A percentile compares a stretch with the other conserved stretches of the same genome.
These are phyloP conservation scores for Leishmania mexicana DNA, from an alignment of 208 protist genomes.

Conservation along the genomic window DNA sequence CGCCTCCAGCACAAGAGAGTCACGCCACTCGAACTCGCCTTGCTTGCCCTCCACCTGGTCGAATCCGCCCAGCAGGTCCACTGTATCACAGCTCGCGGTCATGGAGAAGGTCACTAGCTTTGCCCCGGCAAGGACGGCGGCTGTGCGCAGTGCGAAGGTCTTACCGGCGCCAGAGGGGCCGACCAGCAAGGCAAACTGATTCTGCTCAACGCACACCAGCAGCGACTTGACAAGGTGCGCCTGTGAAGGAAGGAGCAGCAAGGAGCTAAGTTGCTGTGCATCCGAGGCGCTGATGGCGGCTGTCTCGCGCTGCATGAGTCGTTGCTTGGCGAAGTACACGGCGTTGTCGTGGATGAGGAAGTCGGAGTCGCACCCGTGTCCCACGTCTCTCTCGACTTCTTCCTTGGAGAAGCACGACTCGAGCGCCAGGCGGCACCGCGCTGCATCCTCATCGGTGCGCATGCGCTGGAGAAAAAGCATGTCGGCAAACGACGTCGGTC, in stretches of 20 bases:
- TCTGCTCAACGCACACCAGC: slow-evolving; percentile 89
- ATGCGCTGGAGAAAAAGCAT: slow-evolving; percentile 90
- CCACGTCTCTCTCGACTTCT: slow-evolving; percentile 26
- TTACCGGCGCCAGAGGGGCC: slow-evolving; percentile 97
- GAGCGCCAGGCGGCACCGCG: slow-evolving; percentile 43
- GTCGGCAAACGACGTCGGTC: slow-evolving; percentile 68
- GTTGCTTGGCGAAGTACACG: slow-evolving; percentile 61
- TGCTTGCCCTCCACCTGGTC: slow-evolving; percentile 97
- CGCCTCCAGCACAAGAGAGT: slow-evolving; percentile 97
- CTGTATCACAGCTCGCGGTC: slow-evolving; percentile 98
- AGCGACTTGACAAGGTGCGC: slow-evolving; percentile 76
- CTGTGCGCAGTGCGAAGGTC: slow-evolving; percentile 93
- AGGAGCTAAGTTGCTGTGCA: slow-evolving; percentile 23
- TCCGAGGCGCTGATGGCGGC: slow-evolving; percentile 14
- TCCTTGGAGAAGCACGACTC: slow-evolving; percentile 48
- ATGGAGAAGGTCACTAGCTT: slow-evolving; percentile 97
- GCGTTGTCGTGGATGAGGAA: slow-evolving; percentile 67
- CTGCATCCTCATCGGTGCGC: slow-evolving; percentile 76
- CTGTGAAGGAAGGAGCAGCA: slow-evolving; percentile 79
- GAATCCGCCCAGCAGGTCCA: slow-evolving; percentile 99
- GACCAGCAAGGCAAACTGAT: slow-evolving; percentile 96
- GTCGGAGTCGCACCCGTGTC: slow-evolving; percentile 45
- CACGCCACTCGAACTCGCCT: slow-evolving; percentile 99
- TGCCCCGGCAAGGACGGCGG: slow-evolving; percentile 92
- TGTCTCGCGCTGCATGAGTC: slow-evolving; percentile 27